These are phyloP conservation scores for Fusarium sp. DNA, from an alignment of 2,329 filamentous ascomycete genomes.

Conservation along the genomic window DNA sequence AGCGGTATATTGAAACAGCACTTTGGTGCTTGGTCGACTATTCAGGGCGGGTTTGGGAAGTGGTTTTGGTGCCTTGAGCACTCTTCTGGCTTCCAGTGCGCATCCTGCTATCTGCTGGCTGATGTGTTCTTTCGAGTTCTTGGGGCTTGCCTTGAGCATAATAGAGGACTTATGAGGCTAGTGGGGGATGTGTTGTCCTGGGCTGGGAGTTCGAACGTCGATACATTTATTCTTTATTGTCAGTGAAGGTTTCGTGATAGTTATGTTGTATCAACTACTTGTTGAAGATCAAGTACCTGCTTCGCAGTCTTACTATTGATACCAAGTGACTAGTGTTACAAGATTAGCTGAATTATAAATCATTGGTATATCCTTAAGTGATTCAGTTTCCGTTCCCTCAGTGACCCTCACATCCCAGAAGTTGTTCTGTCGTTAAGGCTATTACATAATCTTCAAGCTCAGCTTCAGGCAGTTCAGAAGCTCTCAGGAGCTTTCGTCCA, in stretches of 20 bases:
- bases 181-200: conserved; percentile 48
- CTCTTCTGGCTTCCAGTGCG: conserved; percentile 57
- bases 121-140: conserved; percentile 18
- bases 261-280: too few relatives aligned
- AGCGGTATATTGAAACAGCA: conserved; percentile 71
- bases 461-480: too few relatives aligned
- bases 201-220: conserved; percentile 57
- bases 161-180: conserved; percentile 22
- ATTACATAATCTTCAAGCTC: too few relatives aligned
- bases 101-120: conserved; percentile 56
- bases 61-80: conserved; percentile 49
- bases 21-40: conserved; percentile 42
- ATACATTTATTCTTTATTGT: conserved; percentile 54
- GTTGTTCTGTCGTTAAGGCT: neutral
- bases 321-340: neutral
- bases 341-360: too few relatives aligned
- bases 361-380: too few relatives aligned
- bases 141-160: conserved; percentile 15
- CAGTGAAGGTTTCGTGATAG: neutral
- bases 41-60: conserved; percentile 47
- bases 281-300: neutral
- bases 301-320: neutral
- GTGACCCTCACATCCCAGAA: too few relatives aligned
- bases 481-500: too few relatives aligned
- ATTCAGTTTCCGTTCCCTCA: too few relatives aligned